Evolutionary conservation across 2,329 filamentous ascomycete species (phyloP).

Genomic region (Cadophora luteo-olivacea): DNA sequence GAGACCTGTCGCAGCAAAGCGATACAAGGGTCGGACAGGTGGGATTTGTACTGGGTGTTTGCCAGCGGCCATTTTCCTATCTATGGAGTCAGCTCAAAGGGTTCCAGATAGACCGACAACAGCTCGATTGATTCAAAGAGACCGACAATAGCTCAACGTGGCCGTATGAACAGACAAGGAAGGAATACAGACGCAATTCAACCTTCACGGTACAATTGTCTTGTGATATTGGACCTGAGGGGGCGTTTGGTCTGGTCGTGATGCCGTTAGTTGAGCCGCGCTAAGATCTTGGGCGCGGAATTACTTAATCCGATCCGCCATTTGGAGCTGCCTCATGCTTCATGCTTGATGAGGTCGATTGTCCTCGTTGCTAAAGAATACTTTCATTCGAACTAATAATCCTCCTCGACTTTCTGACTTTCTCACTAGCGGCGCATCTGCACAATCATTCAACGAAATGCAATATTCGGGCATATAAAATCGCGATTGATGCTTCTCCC

Average conservation of each 20-base stretch:
- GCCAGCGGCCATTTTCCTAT: constrained; percentile 45
- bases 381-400: neutral
- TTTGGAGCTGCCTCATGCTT: too few relatives aligned
- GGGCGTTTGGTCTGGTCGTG: neutral
- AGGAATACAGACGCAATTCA: constrained; percentile 16
- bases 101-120: neutral
- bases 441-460: constrained; percentile 10
- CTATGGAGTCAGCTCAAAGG: constrained; percentile 21
- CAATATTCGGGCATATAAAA: neutral
- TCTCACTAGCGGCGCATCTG: neutral
- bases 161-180: neutral
- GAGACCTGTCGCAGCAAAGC: constrained; percentile 83
- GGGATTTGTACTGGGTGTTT: constrained; percentile 63
- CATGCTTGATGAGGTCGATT: neutral
- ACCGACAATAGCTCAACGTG: neutral
- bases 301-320: constrained; percentile 9
- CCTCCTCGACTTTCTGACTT: neutral
- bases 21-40: constrained; percentile 74
- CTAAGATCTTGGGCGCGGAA: neutral
- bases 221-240: neutral
- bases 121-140: constrained; percentile 14
- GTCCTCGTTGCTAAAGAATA: neutral
- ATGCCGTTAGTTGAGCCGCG: neutral
- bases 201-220: constrained; percentile 1
- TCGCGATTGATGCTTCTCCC: constrained; percentile 1